These are phyloP conservation scores for Brassica rapa DNA, from an alignment of 345 rosid genomes.

Conservation along the genomic window DNA sequence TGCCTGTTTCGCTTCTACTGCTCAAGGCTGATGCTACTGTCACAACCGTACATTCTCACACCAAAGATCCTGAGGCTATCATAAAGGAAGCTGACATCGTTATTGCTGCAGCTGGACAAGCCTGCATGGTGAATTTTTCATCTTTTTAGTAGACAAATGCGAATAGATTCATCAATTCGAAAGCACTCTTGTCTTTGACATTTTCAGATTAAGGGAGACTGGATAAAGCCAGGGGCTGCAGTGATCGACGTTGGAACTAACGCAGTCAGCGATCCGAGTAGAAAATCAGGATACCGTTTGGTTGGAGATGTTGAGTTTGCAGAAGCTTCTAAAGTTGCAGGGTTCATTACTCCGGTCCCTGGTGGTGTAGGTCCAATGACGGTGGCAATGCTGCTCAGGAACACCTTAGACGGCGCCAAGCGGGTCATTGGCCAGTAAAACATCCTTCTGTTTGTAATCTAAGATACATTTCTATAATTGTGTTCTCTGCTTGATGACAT, in stretches of 20 bases:
- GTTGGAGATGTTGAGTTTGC: slow-evolving; percentile 89
- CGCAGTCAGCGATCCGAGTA: slow-evolving; percentile 68
- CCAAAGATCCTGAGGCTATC: slow-evolving; percentile 62
- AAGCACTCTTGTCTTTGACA: neutral
- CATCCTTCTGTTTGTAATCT: neutral
- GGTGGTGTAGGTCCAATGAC: slow-evolving; percentile 99
- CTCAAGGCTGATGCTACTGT: slow-evolving; percentile 96
- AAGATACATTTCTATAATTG: slow-evolving; percentile 4
- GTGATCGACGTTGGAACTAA: slow-evolving; percentile 93
- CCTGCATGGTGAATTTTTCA: slow-evolving; percentile 64
- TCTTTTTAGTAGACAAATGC: neutral
- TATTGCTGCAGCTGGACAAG: slow-evolving; percentile 93
- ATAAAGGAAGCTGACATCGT: slow-evolving; percentile 84
- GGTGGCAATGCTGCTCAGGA: slow-evolving; percentile 85
- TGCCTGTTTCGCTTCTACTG: slow-evolving; percentile 83
- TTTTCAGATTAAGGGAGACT: slow-evolving; percentile 77
- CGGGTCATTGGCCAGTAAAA: slow-evolving; percentile 51
- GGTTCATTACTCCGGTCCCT: slow-evolving; percentile 87
- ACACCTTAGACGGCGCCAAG: slow-evolving; percentile 83
- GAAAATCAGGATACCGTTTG: slow-evolving; percentile 78
- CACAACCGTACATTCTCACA: slow-evolving; percentile 66
- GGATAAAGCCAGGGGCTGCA: slow-evolving; percentile 97
- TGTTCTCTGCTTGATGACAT: slow-evolving; percentile 6
- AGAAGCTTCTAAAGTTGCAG: slow-evolving; percentile 81
- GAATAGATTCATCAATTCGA: neutral